Evolutionary conservation across 345 rosid species (phyloP), one percentile per base, ranked within the genome.

Genomic region (Toxicodendron radicans): DNA sequence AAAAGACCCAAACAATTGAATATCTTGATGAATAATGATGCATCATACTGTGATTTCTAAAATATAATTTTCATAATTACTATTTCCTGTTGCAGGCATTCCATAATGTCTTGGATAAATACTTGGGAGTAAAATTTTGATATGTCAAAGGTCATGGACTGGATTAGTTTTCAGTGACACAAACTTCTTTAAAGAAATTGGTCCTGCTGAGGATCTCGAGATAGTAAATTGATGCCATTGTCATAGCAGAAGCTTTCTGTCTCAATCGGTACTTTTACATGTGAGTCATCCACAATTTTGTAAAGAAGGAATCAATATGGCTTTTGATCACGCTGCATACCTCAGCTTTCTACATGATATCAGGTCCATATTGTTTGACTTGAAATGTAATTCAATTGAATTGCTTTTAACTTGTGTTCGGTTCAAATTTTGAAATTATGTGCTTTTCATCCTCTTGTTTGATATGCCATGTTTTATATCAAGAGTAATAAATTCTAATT

Each of bases 101-200:
- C 83, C 75, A 87, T 81, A 89, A 79, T 77, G 91, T 89, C 35
- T 48, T 87, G 76, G 89, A 87, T 66, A 89, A 89, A 68, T 87
- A 84, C 58, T 38, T 88, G 82, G 97, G 92, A 58, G 91, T 85
- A 70, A 27, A 83, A 74, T 72, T 76, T 65, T 58, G 71, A 79
- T 77, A 49, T 61, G 67, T 77, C 67, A 49, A 81, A 80, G 66
- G 78, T 59, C 76, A 56, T 68, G 60, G 49, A 60, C 70, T 58
- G 18, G 84, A 76, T 56, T 64, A 77, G 82, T 72, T 56, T 63
- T 49, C 46, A 38, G 54, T 62, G 81, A 77, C 24, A 74, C 76
- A 62, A 68, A 73, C 32, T 70, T 71, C 71, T 60, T 73, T 46
- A 66, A 75, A 71, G 81, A 70, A 76, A 66, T 75, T 62, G 81